Conservation (phyloP, 192 early-diverging fungal genomes). For the Umbelopsis ramanniana region DNA sequence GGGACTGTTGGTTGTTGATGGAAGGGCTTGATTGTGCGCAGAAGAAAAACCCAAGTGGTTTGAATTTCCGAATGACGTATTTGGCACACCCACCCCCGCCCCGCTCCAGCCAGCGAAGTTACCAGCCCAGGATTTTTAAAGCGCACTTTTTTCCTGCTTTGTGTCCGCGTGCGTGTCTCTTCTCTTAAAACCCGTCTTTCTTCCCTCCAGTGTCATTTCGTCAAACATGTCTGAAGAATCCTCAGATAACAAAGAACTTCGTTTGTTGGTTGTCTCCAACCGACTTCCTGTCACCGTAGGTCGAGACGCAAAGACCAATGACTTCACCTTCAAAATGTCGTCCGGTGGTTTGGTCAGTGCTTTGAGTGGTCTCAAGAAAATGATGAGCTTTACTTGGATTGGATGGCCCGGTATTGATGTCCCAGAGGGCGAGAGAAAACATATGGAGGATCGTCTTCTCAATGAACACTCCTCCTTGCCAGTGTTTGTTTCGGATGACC, state of each 20-base stretch:
- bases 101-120: background rate
- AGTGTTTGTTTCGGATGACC: conserved; percentile 91
- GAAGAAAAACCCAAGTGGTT: background rate
- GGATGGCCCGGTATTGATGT: conserved; percentile 97
- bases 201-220: background rate
- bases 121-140: background rate
- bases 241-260: conserved; percentile 43
- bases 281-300: conserved; percentile 92
- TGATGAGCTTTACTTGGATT: conserved; percentile 98
- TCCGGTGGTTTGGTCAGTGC: conserved; percentile 97
- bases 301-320: conserved; percentile 52
- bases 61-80: conserved; percentile 22
- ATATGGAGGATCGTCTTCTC: conserved; percentile 71
- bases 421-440: conserved; percentile 73
- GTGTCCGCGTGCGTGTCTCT: background rate
- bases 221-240: conserved; percentile 15
- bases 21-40: background rate
- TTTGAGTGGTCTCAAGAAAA: conserved; percentile 89
- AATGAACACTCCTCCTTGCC: conserved; percentile 87
- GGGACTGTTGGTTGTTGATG: background rate
- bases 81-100: background rate
- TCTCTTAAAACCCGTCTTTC: conserved; percentile 7
- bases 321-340: conserved; percentile 76
- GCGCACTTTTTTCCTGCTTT: background rate
- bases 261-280: conserved; percentile 94